Evolutionary conservation across 1,284 basidiomycete genomes (phyloP).

Genomic region (Naganishia sp.): DNA sequence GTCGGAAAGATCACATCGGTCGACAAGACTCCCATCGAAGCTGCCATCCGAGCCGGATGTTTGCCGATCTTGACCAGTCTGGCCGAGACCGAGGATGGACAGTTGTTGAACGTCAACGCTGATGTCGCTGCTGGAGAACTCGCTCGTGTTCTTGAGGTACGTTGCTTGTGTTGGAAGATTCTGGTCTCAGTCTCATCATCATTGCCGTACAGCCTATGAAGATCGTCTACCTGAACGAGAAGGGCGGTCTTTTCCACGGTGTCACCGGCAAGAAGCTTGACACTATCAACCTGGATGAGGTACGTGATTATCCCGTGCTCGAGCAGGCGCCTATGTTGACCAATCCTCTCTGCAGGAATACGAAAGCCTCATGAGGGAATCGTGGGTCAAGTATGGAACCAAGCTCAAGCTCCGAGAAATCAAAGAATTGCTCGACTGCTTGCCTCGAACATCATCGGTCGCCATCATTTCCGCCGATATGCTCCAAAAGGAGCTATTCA

Average conservation of each 20-base stretch:
- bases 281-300: constrained; percentile 96
- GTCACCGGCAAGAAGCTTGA: constrained; percentile 92
- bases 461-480: constrained; percentile 94
- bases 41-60: constrained; percentile 88
- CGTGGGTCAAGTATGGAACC: constrained; percentile 99
- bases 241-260: constrained; percentile 97
- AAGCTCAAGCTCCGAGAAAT: constrained; percentile 99
- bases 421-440: constrained; percentile 97
- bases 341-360: constrained; percentile 68
- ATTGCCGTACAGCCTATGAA: constrained; percentile 71
- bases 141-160: constrained; percentile 82
- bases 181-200: constrained; percentile 1
- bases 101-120: constrained; percentile 95
- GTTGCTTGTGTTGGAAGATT: constrained; percentile 8
- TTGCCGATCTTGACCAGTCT: constrained; percentile 89
- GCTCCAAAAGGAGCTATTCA: constrained; percentile 98
- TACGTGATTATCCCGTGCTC: constrained; percentile 44
- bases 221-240: constrained; percentile 98
- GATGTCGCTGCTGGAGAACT: constrained; percentile 95
- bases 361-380: constrained; percentile 92
- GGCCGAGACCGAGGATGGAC: constrained; percentile 86
- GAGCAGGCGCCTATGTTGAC: not conserved
- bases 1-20: constrained; percentile 90
- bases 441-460: constrained; percentile 95
- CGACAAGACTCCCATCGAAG: constrained; percentile 92